These are phyloP conservation scores for Yamadazyma membranifaciens DNA, from an alignment of 1,139 yeast species.

Conservation along the genomic window DNA sequence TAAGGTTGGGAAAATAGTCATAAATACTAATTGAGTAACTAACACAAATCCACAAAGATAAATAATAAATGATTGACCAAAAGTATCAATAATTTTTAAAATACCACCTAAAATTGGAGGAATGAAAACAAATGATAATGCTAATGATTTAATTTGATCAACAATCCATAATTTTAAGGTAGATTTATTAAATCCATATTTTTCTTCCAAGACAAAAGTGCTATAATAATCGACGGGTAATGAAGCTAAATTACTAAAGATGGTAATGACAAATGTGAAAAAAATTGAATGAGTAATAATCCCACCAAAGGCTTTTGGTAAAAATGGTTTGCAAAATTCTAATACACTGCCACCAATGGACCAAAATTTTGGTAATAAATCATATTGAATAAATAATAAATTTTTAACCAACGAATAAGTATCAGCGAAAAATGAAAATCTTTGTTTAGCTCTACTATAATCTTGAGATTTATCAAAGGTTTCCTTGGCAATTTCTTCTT, in stretches of 20 bases:
- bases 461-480: constrained; percentile 77
- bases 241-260: constrained; percentile 50
- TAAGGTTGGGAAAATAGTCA: constrained; percentile 74
- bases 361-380: constrained; percentile 74
- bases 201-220: constrained; percentile 87
- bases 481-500: constrained; percentile 63
- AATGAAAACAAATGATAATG: constrained; percentile 58
- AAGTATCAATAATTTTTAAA: constrained; percentile 75
- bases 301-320: constrained; percentile 51
- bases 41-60: constrained; percentile 75
- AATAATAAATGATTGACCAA: constrained; percentile 76
- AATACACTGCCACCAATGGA: constrained; percentile 43
- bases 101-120: constrained; percentile 73
- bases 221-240: constrained; percentile 73
- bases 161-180: constrained; percentile 68
- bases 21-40: constrained; percentile 66
- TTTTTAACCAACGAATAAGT: constrained; percentile 55
- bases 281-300: constrained; percentile 66
- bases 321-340: constrained; percentile 25
- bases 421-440: constrained; percentile 61
- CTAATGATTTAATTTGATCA: constrained; percentile 64
- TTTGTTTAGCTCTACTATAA: constrained; percentile 80
- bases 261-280: constrained; percentile 48
- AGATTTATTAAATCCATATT: constrained; percentile 87
- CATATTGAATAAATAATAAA: constrained; percentile 55